Evolutionary conservation across 805 yeast genomes (phyloP), one percentile per base, ranked within the genome.

Genomic region (Blastobotrys peoriensis): DNA sequence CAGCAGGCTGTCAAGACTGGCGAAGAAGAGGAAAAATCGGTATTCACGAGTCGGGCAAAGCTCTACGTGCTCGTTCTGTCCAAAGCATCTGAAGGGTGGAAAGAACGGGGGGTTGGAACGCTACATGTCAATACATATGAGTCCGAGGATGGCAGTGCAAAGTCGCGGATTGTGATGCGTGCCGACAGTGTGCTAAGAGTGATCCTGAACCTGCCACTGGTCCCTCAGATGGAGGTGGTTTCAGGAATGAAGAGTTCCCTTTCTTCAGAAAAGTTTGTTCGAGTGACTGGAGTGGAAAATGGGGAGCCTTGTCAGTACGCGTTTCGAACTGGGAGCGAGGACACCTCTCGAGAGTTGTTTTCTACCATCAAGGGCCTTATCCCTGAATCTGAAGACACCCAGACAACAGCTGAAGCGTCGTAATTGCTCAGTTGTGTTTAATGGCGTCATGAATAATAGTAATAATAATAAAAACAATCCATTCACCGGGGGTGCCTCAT

Each of bases 41-140:
- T 81, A 5, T 86, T 76, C 61, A 76, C 78, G 36, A 74, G 83
- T 33, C 79, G 83, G 39, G 86, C 94, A 3, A 86, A 89, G 58
- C 67, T 93, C 21, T 93, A 89, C 60, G 79, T 76, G 23, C 66
- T 86, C 54, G 84, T 85, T 56, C 67, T 89, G 23, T 67, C 81
- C 0, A 74, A 79, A 30, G 70, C 83, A 3, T 61, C 74, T 5
- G 78, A 74, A 15, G 96, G 96, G 2, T 93, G 98, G 98, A 93
- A 86, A 61, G 98, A 93, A 64, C 78, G 93, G 58, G 98, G 98
- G 19, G 72, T 84, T 35, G 98, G 98, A 2, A 74, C 78, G 3
- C 66, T 93, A n/a, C 95, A 86, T 59, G 74, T 93, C 20, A 91
- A 93, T 63, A 63, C 65, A 38, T 57, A 62, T 41, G 49, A 49